phyloP scores from a whole-genome alignment of 441 rosid genomes.

The Raphanus hybrid region DNA sequence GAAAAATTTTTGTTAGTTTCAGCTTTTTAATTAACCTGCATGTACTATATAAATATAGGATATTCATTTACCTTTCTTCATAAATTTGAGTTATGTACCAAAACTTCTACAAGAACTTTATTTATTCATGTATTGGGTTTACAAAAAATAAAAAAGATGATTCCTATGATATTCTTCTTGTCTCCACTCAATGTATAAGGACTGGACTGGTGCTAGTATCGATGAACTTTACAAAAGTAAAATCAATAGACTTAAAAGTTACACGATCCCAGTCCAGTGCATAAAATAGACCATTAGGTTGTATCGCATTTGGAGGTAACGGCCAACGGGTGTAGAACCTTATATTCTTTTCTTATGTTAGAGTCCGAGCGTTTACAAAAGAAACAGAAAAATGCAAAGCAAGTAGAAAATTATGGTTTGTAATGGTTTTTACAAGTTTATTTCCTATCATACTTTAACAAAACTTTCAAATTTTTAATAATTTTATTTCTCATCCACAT shows the following conservation, averaged over 20 bases:
- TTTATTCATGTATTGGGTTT: conserved; percentile 9
- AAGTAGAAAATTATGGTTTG: background rate
- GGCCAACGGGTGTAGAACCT: conserved; percentile 10
- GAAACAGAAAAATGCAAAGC: background rate
- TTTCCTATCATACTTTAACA: background rate
- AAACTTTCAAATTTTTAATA: background rate
- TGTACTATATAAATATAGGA: background rate
- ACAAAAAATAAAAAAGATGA: conserved; percentile 29
- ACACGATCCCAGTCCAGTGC: conserved; percentile 24
- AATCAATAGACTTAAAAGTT: background rate
- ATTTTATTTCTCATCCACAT: background rate
- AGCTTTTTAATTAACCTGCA: background rate
- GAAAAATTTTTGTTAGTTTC: background rate
- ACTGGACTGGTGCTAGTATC: conserved; percentile 27
- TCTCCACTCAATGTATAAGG: conserved; percentile 33
- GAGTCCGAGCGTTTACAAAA: conserved; percentile 13
- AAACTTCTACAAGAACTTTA: conserved; percentile 25
- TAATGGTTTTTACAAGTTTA: background rate
- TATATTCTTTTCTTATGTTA: background rate
- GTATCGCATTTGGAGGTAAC: conserved; percentile 13
- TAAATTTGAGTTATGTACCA: conserved; percentile 20
- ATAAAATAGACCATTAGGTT: background rate
- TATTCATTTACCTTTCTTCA: background rate
- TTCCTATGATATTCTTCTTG: conserved; percentile 41
- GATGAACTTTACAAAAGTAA: conserved; percentile 34